Evolutionary conservation across 805 yeast species (phyloP).

Genomic region (Blastobotrys americana): DNA sequence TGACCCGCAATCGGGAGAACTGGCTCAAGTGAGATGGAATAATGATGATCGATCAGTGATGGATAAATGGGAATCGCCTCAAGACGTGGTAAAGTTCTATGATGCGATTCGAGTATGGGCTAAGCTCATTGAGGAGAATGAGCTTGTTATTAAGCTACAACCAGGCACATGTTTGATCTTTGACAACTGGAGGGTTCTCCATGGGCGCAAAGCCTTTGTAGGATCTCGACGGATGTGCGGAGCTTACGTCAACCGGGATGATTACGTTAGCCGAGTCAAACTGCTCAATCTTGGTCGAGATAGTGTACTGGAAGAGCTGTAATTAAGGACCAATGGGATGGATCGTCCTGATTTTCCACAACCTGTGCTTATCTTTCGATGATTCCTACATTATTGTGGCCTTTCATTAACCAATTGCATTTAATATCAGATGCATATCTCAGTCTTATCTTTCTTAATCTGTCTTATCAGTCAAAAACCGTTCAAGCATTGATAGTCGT

Average conservation of each 20-base stretch:
- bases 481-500: too few relatives aligned
- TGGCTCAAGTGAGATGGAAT: conserved; percentile 64
- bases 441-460: too few relatives aligned
- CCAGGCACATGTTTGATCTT: conserved; percentile 64
- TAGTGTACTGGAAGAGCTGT: conserved; percentile 32
- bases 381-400: too few relatives aligned
- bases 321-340: neutral
- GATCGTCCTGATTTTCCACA: too few relatives aligned
- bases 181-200: conserved; percentile 69
- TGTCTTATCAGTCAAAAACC: too few relatives aligned
- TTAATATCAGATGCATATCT: too few relatives aligned
- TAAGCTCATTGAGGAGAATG: conserved; percentile 45
- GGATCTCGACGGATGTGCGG: conserved; percentile 69
- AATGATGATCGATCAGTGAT: conserved; percentile 61
- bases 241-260: conserved; percentile 63
- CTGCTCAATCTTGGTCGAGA: conserved; percentile 44
- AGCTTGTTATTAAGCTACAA: conserved; percentile 45
- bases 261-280: conserved; percentile 44
- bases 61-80: conserved; percentile 40
- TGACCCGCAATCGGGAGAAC: conserved; percentile 39
- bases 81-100: conserved; percentile 45
- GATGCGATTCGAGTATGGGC: conserved; percentile 53
- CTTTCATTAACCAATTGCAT: too few relatives aligned
- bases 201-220: conserved; percentile 57
- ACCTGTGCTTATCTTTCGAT: too few relatives aligned